These are phyloP conservation scores for Calonectria montana DNA, from an alignment of 2,329 filamentous ascomycete species.

Conservation along the genomic window DNA sequence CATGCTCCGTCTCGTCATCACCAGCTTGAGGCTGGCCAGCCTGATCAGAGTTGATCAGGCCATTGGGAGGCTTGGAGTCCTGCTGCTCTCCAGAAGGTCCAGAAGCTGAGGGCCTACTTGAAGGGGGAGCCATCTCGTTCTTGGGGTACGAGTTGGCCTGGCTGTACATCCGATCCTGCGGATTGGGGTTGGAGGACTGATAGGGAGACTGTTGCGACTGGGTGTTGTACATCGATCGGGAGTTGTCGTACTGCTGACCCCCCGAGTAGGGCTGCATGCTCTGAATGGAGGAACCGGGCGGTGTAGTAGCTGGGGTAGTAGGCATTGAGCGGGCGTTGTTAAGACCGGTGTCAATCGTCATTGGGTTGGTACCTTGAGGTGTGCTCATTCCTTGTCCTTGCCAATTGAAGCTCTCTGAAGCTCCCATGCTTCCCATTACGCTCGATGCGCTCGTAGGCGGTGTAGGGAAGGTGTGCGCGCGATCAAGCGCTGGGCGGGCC, in stretches of 20 bases:
- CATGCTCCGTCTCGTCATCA: slow-evolving; percentile 78
- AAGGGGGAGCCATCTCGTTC: slow-evolving; percentile 88
- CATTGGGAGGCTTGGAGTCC: slow-evolving; percentile 74
- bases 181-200: slow-evolving; percentile 68
- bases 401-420: slow-evolving; percentile 86
- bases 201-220: slow-evolving; percentile 80
- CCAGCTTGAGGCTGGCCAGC: slow-evolving; percentile 64
- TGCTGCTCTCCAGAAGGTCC: slow-evolving; percentile 70
- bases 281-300: slow-evolving; percentile 81
- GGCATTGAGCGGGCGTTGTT: slow-evolving; percentile 87
- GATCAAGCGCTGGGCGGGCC: slow-evolving; percentile 81
- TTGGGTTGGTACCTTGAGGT: slow-evolving; percentile 72
- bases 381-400: slow-evolving; percentile 70
- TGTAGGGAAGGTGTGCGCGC: slow-evolving; percentile 93
- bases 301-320: slow-evolving; percentile 90
- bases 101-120: slow-evolving; percentile 68
- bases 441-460: slow-evolving; percentile 94
- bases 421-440: slow-evolving; percentile 79
- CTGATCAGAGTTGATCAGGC: slow-evolving; percentile 69
- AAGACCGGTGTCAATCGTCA: slow-evolving; percentile 83
- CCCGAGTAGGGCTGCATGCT: slow-evolving; percentile 83
- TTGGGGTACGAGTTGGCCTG: slow-evolving; percentile 80
- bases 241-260: slow-evolving; percentile 78
- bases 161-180: slow-evolving; percentile 74
- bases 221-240: slow-evolving; percentile 82